Evolutionary conservation across 129 eudicot species (phyloP).

Genomic region (Deinandra increscens): DNA sequence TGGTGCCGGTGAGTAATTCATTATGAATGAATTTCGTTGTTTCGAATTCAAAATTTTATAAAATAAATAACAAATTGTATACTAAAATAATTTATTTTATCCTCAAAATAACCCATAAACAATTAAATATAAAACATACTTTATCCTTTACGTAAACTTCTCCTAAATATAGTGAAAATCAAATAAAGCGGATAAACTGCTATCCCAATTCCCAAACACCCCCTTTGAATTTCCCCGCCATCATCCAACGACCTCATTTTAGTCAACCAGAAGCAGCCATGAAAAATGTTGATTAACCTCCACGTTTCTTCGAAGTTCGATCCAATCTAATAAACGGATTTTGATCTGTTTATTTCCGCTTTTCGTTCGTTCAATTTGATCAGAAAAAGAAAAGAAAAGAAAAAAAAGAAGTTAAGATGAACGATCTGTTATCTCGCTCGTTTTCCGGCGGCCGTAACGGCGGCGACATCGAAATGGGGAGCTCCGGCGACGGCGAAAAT

Average conservation of each 20-base stretch:
- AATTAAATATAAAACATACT: too few relatives aligned
- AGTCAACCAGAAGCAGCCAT: constrained; percentile 30
- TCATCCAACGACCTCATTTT: constrained; percentile 21
- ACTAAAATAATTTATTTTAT: too few relatives aligned
- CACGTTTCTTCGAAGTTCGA: constrained; percentile 29
- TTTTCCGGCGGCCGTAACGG: constrained; percentile 40
- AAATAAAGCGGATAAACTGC: too few relatives aligned
- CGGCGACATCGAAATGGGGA: constrained; percentile 44
- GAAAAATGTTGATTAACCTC: constrained; percentile 23
- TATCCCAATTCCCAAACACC: too few relatives aligned
- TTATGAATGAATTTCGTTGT: too few relatives aligned
- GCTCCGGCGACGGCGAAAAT: constrained; percentile 18
- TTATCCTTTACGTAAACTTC: too few relatives aligned
- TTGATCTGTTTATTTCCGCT: neutral
- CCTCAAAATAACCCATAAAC: too few relatives aligned
- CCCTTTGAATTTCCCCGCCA: constrained; percentile 9
- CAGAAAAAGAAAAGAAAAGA: too few relatives aligned
- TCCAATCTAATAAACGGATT: constrained; percentile 1
- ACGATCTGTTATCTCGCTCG: constrained; percentile 68
- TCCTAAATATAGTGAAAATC: too few relatives aligned
- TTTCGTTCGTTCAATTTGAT: neutral
- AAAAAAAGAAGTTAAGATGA: constrained; percentile 38
- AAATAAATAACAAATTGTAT: too few relatives aligned
- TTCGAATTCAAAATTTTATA: too few relatives aligned
- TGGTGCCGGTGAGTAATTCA: too few relatives aligned